Percentiles rank a stretch among this genome's conserved stretches.
These are phyloP conservation scores for Striga hermonthica DNA, from an alignment of 305 asterid genomes.

Conservation along the genomic window DNA sequence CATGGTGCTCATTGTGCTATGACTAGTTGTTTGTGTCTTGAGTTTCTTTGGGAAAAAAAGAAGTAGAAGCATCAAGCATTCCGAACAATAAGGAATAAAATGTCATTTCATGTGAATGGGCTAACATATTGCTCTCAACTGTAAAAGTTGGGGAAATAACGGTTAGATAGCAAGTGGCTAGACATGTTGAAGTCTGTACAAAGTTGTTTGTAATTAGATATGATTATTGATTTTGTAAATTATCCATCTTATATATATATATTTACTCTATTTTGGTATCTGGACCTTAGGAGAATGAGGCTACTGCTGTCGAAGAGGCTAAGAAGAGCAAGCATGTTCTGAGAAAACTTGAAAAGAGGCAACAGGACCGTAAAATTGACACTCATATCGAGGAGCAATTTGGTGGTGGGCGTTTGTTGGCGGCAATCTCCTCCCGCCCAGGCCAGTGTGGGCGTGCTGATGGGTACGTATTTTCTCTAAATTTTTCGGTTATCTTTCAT, in stretches of 20 bases:
- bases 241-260: not conserved
- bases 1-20: too few relatives aligned
- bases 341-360: constrained; percentile 48
- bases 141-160: too few relatives aligned
- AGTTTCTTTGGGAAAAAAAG: too few relatives aligned
- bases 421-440: constrained; percentile 59
- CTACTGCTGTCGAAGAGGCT: constrained; percentile 39
- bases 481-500: not conserved
- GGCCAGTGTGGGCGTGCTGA: constrained; percentile 66
- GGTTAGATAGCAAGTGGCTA: too few relatives aligned
- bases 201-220: not conserved
- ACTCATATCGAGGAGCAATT: constrained; percentile 58
- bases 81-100: too few relatives aligned
- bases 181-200: too few relatives aligned
- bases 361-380: constrained; percentile 48
- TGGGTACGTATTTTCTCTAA: constrained; percentile 38
- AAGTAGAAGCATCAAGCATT: too few relatives aligned
- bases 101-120: too few relatives aligned
- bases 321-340: constrained; percentile 51
- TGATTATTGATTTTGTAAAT: not conserved
- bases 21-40: too few relatives aligned
- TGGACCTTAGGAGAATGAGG: constrained; percentile 40
- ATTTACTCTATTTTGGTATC: not conserved
- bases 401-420: constrained; percentile 48
- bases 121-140: too few relatives aligned